A percentile compares a stretch with the other conserved stretches of the same genome.
Conservation (phyloP, 2,329 filamentous ascomycete species). For the Alternaria alternata region DNA sequence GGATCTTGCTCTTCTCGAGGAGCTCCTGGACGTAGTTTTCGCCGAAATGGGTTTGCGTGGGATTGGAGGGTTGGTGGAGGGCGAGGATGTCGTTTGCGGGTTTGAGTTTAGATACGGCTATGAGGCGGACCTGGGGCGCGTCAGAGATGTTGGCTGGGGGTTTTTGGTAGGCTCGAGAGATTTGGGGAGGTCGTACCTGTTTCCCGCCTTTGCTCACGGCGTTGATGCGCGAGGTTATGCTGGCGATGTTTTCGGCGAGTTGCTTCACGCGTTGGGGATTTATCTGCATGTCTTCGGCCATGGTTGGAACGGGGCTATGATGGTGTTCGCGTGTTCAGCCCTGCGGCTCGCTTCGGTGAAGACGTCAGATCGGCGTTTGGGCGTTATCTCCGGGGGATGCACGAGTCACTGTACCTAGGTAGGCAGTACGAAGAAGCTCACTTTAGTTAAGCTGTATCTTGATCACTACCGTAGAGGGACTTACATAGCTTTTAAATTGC, state of each 20-base stretch:
- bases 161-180: neutral
- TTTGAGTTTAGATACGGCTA: constrained; percentile 96
- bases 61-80: constrained; percentile 66
- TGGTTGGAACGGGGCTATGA: constrained; percentile 24
- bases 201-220: constrained; percentile 45
- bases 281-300: constrained; percentile 51
- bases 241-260: constrained; percentile 55
- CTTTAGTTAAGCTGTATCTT: too few relatives aligned
- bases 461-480: too few relatives aligned
- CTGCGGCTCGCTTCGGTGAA: constrained; percentile 8
- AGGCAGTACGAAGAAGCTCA: too few relatives aligned
- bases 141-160: neutral
- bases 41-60: constrained; percentile 78
- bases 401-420: too few relatives aligned
- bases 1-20: constrained; percentile 79
- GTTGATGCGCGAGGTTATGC: constrained; percentile 53
- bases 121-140: constrained; percentile 73
- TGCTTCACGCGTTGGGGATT: constrained; percentile 56
- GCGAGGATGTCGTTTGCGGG: constrained; percentile 89
- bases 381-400: constrained; percentile 15
- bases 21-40: constrained; percentile 92
- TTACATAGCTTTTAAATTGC: rapidly evolving
- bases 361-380: constrained; percentile 29
- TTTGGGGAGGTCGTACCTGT: constrained; percentile 32
- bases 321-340: constrained; percentile 19